Conservation (phyloP, 306 rosid species). For the Medicago arabica region DNA sequence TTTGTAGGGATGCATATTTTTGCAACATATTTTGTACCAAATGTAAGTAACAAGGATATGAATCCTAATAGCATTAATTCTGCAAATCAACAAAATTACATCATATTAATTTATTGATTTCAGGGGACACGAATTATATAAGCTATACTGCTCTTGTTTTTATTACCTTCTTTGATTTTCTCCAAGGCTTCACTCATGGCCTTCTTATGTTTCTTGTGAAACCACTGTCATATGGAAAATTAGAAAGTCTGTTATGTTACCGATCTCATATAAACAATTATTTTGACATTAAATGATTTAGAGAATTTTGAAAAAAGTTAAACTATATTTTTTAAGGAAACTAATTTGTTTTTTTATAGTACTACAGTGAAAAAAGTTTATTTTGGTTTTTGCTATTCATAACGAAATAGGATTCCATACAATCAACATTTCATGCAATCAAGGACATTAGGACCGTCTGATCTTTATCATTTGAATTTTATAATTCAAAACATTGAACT, state of each 20-base stretch:
- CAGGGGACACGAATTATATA: not conserved
- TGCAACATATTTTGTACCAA: conserved; percentile 55
- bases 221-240: conserved; percentile 51
- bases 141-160: not conserved
- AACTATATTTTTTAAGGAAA: no score
- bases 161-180: conserved; percentile 70
- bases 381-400: no score
- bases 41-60: conserved; percentile 67
- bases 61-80: conserved; percentile 79
- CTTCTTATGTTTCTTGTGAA: conserved; percentile 64
- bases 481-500: no score
- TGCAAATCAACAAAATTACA: conserved; percentile 42
- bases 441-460: no score
- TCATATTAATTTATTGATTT: not conserved
- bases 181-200: conserved; percentile 80
- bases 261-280: not conserved
- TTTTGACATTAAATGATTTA: no score
- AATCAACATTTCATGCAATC: no score
- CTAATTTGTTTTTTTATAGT: no score
- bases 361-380: no score
- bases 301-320: not conserved
- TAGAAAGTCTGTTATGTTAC: not conserved
- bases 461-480: no score
- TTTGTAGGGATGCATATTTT: conserved; percentile 58
- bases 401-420: no score